Base-by-base conservation (phyloP, 225 moss, liverwort and hornwort species). In the Marchantia polymorpha region DNA sequence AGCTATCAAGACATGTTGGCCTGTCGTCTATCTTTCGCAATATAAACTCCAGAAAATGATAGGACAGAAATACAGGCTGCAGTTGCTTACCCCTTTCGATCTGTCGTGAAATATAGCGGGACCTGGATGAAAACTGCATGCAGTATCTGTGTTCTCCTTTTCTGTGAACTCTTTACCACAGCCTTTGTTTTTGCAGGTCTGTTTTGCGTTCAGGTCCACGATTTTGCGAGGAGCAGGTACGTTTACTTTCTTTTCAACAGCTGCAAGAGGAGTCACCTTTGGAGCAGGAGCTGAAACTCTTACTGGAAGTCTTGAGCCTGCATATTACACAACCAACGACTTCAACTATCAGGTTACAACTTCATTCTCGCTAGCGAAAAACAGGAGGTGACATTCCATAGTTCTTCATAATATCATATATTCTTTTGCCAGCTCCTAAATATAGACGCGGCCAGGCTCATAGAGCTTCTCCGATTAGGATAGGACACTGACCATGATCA, bases 21-120 rank as follows among this genome's bases (percentile, higher is more conserved):
- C 39, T 5, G 39, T 39, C 39, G 39, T 39, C 39, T 39, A 39
- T 39, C 39, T 39, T 39, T 39, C 39, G 39, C 39, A 39, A 39
- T 39, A 39, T 39, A 39, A 39, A 2, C 39, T 39, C 5, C 22
- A n/a, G 22, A 10, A 50, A 71, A 49, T 20, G 49, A n/a, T 5
- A 51, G 23, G 6, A 50, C 6, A 11, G 29, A 22, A 14, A 73
- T 6, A 73, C 14, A 15, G 14, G 52, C 54, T 54, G 3, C 10
- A 29, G 52, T 10, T 47, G 14, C 89, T 77, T 92, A 97, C 96
- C 89, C 96, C 94, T 89, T 66, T 93, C 26, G 78, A 85, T 80
- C 96, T 91, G 83, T 97, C 96, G 72, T 91, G 96, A 83, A 97
- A 97, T 51, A 94, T 84, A 20, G 92, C 89, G 54, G 96, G 96